phyloP scores from a whole-genome alignment of 176 grass and related monocot genomes.

The Juncus effusus region DNA sequence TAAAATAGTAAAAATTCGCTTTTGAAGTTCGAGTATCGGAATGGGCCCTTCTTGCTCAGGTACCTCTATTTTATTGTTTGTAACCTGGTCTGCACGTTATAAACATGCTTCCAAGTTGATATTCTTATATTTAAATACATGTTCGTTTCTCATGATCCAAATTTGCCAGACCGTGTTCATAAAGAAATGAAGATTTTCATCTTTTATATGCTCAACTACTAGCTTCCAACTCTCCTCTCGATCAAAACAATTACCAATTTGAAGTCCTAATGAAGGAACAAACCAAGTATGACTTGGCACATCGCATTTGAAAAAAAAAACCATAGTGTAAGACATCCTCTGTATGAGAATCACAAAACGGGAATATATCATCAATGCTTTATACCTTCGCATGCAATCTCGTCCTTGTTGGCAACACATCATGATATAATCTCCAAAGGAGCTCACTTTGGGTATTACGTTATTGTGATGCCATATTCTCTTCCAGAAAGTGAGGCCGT shows the following conservation, averaged over 20 bases:
- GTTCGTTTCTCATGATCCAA: background rate
- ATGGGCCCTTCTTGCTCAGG: background rate
- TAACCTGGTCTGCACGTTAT: background rate
- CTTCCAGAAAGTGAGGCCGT: too few relatives aligned
- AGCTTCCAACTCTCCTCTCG: background rate
- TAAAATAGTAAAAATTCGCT: background rate
- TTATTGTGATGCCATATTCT: too few relatives aligned
- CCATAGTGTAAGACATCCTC: background rate
- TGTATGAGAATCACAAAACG: background rate
- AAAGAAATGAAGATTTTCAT: background rate
- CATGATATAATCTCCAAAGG: too few relatives aligned
- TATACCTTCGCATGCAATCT: too few relatives aligned
- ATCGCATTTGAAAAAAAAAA: background rate
- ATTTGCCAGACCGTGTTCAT: background rate
- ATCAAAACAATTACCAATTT: background rate
- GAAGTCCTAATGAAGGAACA: background rate
- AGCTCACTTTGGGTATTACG: too few relatives aligned
- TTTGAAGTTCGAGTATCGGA: background rate
- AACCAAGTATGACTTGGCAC: background rate
- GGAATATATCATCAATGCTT: too few relatives aligned
- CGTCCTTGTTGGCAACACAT: too few relatives aligned
- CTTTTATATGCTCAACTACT: background rate
- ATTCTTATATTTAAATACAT: background rate
- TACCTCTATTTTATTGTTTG: background rate
- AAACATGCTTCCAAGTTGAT: background rate